Evolutionary conservation across 108 stramenopile genomes (phyloP).

Genomic region (Cyclotella sp.): DNA sequence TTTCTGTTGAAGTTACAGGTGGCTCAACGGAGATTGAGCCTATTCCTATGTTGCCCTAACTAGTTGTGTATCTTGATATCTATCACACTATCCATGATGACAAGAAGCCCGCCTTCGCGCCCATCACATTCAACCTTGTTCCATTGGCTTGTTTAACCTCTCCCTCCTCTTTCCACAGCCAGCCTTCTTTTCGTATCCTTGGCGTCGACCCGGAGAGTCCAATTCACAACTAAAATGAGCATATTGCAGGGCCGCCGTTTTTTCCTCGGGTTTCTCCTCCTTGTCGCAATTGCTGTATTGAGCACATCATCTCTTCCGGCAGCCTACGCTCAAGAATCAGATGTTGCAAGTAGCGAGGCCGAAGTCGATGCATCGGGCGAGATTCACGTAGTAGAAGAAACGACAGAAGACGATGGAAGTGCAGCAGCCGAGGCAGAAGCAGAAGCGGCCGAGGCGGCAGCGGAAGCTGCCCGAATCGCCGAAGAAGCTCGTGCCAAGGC

Average conservation of each 20-base stretch:
- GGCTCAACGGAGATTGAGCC: not conserved
- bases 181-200: no score
- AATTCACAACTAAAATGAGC: no score
- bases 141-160: no score
- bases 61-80: not conserved
- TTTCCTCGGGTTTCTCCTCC: constrained; percentile 30
- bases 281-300: constrained; percentile 35
- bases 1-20: constrained; percentile 16
- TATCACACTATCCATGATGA: not conserved
- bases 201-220: no score
- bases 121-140: no score
- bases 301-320: constrained; percentile 23
- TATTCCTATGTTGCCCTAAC: not conserved
- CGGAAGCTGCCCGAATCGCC: constrained; percentile 13
- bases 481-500: constrained; percentile 4
- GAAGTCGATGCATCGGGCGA: constrained; percentile 35
- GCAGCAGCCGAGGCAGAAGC: constrained; percentile 1
- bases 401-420: constrained; percentile 7
- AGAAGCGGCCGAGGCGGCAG: constrained; percentile 4
- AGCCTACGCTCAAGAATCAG: constrained; percentile 25
- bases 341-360: constrained; percentile 16
- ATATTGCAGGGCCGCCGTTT: constrained; percentile 15
- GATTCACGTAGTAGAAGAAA: constrained; percentile 28
- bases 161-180: no score
- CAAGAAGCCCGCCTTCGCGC: not conserved